Conservation (phyloP, 352 stramenopile species). For the Blastocystis sp. region DNA sequence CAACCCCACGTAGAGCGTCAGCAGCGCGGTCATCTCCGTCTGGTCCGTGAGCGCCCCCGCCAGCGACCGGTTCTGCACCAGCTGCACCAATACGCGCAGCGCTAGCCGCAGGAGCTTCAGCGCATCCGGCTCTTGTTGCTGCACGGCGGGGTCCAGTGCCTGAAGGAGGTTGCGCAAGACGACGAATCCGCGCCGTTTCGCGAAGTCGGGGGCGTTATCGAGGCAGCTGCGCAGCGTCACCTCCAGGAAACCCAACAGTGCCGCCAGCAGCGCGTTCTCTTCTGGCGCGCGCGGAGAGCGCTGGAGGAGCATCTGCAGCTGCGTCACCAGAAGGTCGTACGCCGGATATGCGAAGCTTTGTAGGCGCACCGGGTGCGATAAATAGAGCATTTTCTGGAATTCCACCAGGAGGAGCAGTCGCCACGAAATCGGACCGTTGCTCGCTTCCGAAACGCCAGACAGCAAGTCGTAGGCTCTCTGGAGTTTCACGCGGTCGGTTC, state of each 20-base stretch:
- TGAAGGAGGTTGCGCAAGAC: not conserved
- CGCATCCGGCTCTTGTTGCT: not conserved
- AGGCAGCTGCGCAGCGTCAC: not conserved
- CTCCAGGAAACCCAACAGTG: not conserved
- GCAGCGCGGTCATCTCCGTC: not conserved
- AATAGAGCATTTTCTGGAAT: not conserved
- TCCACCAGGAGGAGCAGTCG: constrained; percentile 7
- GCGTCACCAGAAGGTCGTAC: constrained; percentile 12
- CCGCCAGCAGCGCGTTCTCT: not conserved
- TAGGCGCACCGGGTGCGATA: not conserved
- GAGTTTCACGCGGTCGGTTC: not conserved
- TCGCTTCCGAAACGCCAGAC: not conserved
- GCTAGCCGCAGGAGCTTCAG: not conserved
- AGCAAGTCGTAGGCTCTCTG: not conserved
- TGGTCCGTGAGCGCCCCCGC: not conserved
- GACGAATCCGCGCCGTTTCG: not conserved
- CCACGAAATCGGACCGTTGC: not conserved
- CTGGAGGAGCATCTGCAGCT: not conserved
- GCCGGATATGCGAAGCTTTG: not conserved
- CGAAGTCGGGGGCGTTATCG: constrained; percentile 10
- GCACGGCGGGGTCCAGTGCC: not conserved
- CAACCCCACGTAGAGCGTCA: not conserved
- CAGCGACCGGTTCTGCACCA: not conserved
- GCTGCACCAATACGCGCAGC: not conserved
- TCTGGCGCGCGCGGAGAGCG: not conserved